Evolutionary conservation across 2,329 filamentous ascomycete genomes (phyloP).

Genomic region (Magnaporthales sp.): DNA sequence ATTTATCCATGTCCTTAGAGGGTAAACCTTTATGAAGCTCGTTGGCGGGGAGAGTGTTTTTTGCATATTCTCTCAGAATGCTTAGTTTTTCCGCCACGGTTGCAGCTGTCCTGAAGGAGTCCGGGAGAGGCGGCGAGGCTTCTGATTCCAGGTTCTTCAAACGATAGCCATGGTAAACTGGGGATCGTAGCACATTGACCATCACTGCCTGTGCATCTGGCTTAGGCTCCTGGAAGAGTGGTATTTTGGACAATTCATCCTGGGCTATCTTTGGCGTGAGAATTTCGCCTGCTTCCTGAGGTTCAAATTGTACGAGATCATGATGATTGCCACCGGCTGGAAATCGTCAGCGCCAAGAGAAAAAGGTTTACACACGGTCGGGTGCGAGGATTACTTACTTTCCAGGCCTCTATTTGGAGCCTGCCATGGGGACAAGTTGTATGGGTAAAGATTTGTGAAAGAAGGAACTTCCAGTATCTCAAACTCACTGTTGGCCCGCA

Average conservation of each 20-base stretch:
- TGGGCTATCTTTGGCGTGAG: slow-evolving; percentile 46
- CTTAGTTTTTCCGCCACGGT: slow-evolving; percentile 41
- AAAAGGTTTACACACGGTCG: not conserved
- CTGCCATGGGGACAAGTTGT: slow-evolving; percentile 53
- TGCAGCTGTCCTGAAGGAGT: slow-evolving; percentile 29
- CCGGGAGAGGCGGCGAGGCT: slow-evolving; percentile 22
- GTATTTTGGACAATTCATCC: slow-evolving; percentile 41
- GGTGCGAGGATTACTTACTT: slow-evolving; percentile 25
- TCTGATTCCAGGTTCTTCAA: slow-evolving; percentile 28
- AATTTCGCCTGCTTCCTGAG: slow-evolving; percentile 40
- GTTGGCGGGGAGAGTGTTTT: slow-evolving; percentile 9
- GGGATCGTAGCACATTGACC: slow-evolving; percentile 28
- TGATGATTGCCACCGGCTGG: slow-evolving; percentile 3
- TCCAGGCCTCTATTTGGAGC: slow-evolving; percentile 48
- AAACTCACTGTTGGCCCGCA: slow-evolving; percentile 52
- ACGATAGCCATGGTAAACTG: slow-evolving; percentile 21
- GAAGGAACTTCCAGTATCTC: slow-evolving; percentile 55
- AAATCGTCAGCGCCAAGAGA: not conserved
- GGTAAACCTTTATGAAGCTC: slow-evolving; percentile 5
- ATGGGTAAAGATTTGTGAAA: slow-evolving; percentile 47
- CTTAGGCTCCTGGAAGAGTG: slow-evolving; percentile 48
- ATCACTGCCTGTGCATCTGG: slow-evolving; percentile 32
- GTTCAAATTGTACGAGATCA: slow-evolving; percentile 47
- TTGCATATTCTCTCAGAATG: slow-evolving; percentile 30
- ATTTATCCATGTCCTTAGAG: not conserved